Conservation (phyloP, 306 rosid genomes). For the Ormosia emarginata region DNA sequence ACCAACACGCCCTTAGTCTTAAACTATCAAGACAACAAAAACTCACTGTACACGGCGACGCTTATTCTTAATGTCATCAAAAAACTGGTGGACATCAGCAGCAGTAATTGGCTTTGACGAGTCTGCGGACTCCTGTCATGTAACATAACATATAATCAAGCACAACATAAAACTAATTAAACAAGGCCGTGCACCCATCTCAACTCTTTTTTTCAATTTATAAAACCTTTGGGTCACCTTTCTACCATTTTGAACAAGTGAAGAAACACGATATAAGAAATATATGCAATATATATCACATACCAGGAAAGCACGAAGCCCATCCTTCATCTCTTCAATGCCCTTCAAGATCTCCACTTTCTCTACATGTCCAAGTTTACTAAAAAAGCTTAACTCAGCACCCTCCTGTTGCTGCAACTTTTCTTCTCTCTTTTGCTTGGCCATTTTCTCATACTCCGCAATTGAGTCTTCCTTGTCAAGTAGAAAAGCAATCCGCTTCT, state of each 20-base stretch:
- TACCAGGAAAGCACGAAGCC: slow-evolving; percentile 86
- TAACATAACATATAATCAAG: slow-evolving; percentile 13
- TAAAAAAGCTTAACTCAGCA: slow-evolving; percentile 61
- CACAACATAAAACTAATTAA: background rate
- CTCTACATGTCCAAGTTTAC: slow-evolving; percentile 87
- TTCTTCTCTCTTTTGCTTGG: slow-evolving; percentile 77
- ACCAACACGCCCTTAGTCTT: background rate
- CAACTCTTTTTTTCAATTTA: background rate
- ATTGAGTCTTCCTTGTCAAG: slow-evolving; percentile 87
- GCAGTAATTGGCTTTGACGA: slow-evolving; percentile 83
- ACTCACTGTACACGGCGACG: slow-evolving; percentile 76
- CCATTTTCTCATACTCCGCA: slow-evolving; percentile 85
- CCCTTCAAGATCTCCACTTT: slow-evolving; percentile 91
- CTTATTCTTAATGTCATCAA: slow-evolving; percentile 82
- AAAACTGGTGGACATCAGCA: slow-evolving; percentile 81
- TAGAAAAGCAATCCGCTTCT: slow-evolving; percentile 64
- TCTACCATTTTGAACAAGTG: background rate
- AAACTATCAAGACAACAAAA: slow-evolving; percentile 20
- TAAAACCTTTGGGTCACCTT: background rate
- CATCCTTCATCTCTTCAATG: slow-evolving; percentile 91
- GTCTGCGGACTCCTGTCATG: slow-evolving; percentile 76
- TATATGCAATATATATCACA: background rate
- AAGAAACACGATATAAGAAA: background rate
- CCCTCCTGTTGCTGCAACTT: slow-evolving; percentile 80
- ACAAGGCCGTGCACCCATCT: slow-evolving; percentile 4